These are phyloP conservation scores for Candida arabinofermentans DNA, from an alignment of 805 yeast genomes.

Conservation along the genomic window DNA sequence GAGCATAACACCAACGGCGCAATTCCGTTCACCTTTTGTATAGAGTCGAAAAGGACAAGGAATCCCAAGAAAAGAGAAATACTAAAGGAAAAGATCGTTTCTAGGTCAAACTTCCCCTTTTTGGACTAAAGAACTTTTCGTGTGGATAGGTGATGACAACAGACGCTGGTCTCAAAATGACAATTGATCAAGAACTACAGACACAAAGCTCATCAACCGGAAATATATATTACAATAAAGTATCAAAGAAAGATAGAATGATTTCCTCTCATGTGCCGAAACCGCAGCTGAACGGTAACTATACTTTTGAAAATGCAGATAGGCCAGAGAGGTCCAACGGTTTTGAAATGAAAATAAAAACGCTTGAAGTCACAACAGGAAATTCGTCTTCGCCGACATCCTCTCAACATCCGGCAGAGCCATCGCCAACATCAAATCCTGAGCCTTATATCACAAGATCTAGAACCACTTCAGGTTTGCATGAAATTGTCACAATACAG, in stretches of 20 bases:
- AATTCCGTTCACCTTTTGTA: too few relatives aligned
- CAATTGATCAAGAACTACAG: neutral
- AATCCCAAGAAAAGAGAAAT: neutral
- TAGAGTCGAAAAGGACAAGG: too few relatives aligned
- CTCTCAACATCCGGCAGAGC: neutral
- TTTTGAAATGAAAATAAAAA: conserved; percentile 16
- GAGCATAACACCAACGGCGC: too few relatives aligned
- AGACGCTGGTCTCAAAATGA: neutral
- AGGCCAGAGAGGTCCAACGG: conserved; percentile 5
- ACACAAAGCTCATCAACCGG: neutral
- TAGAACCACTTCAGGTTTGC: neutral
- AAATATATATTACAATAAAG: too few relatives aligned
- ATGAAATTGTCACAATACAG: neutral
- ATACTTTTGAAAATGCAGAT: conserved; percentile 1
- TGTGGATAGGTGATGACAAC: conserved; percentile 1
- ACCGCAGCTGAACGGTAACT: neutral
- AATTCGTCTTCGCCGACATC: neutral
- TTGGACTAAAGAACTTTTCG: too few relatives aligned
- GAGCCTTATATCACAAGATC: neutral
- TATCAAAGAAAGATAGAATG: neutral
- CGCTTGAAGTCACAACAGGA: conserved; percentile 8
- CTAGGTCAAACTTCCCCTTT: too few relatives aligned
- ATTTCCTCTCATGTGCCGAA: neutral
- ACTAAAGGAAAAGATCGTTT: neutral
- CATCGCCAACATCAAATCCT: neutral